Conservation (phyloP, 768 basidiomycete species). For the Kwoniella botswanensis region DNA sequence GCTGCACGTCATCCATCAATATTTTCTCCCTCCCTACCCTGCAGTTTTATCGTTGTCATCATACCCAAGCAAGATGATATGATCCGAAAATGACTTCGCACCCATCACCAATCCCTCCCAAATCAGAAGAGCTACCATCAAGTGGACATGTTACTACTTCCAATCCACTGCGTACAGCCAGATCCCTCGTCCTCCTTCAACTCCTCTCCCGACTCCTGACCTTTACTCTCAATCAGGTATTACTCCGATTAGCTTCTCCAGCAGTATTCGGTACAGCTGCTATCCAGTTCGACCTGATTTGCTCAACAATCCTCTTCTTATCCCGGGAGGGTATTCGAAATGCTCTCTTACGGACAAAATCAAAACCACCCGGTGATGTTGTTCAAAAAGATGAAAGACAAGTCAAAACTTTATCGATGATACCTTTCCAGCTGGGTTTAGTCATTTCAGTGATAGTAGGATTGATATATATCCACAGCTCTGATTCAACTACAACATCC, state of each 20-base stretch:
- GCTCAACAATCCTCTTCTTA: slow-evolving; percentile 88
- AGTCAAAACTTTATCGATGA: slow-evolving; percentile 63
- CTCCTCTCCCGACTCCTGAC: slow-evolving; percentile 82
- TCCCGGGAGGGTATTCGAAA: slow-evolving; percentile 91
- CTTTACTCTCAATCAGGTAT: slow-evolving; percentile 83
- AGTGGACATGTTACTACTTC: not conserved
- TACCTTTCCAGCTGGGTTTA: slow-evolving; percentile 73
- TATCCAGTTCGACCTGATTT: slow-evolving; percentile 90
- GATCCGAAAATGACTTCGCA: not conserved
- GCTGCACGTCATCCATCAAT: not conserved
- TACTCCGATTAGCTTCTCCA: slow-evolving; percentile 82
- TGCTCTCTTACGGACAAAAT: slow-evolving; percentile 70
- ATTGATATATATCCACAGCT: slow-evolving; percentile 65
- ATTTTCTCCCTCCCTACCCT: not conserved
- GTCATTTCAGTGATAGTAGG: slow-evolving; percentile 67
- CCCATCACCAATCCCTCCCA: not conserved
- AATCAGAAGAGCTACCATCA: not conserved
- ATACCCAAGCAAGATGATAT: not conserved
- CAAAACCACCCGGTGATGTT: slow-evolving; percentile 11
- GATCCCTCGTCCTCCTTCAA: slow-evolving; percentile 82
- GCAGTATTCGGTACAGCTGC: slow-evolving; percentile 84
- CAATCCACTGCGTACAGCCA: slow-evolving; percentile 36
- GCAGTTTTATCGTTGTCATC: not conserved
- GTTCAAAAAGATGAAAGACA: slow-evolving; percentile 19
- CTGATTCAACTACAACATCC: slow-evolving; percentile 64